These are phyloP conservation scores for Eustoma russellianum DNA, from an alignment of 257 asterid species.

Conservation along the genomic window DNA sequence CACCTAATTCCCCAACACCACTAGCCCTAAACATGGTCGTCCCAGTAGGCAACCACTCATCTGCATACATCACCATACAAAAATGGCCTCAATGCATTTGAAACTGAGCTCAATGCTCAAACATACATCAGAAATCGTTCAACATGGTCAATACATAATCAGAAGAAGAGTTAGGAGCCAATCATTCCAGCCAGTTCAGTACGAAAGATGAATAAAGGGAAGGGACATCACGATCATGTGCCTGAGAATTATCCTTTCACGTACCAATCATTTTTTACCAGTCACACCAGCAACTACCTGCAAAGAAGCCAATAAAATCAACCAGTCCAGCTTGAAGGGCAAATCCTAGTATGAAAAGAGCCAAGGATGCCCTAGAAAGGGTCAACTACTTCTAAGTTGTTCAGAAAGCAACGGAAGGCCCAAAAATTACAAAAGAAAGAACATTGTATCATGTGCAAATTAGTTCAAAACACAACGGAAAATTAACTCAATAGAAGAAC, in stretches of 20 bases:
- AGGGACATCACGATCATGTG: background rate
- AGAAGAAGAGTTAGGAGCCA: background rate
- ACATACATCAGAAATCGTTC: background rate
- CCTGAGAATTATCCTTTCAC: background rate
- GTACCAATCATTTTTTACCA: slow-evolving; percentile 44
- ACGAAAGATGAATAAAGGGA: background rate
- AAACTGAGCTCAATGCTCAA: background rate
- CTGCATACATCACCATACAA: too few species aligned
- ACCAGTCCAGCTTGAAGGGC: background rate
- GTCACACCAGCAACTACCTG: slow-evolving; percentile 79
- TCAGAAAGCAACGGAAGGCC: too few species aligned
- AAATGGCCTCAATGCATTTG: background rate
- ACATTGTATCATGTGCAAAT: too few species aligned
- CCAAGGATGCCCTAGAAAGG: too few species aligned
- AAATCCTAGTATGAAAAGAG: background rate
- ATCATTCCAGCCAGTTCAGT: background rate
- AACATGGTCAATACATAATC: background rate
- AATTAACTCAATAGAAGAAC: background rate
- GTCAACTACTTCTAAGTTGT: too few species aligned
- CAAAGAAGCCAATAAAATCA: slow-evolving; percentile 13
- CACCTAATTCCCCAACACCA: too few species aligned
- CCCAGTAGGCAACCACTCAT: too few species aligned
- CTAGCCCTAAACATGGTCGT: too few species aligned
- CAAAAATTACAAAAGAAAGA: too few species aligned
- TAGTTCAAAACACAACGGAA: background rate